Conservation (phyloP, 2,329 filamentous ascomycete species). For the Didymella exigua region DNA sequence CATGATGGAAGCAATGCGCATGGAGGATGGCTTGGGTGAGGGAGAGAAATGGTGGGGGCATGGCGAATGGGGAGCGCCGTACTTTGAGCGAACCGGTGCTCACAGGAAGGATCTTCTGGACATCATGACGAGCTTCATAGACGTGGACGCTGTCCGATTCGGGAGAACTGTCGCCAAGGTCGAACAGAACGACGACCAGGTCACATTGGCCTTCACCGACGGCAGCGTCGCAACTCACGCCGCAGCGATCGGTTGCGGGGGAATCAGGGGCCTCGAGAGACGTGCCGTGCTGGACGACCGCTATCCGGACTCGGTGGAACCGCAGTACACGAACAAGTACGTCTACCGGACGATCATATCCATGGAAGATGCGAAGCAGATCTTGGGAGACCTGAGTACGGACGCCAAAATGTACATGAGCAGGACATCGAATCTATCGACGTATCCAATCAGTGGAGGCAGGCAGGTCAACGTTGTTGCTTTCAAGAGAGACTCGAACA, state of each 20-base stretch:
- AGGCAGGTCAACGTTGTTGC: slow-evolving; percentile 29
- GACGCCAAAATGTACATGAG: slow-evolving; percentile 38
- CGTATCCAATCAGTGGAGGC: slow-evolving; percentile 30
- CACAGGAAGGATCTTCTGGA: slow-evolving; percentile 52
- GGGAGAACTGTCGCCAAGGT: slow-evolving; percentile 27
- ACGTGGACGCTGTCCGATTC: slow-evolving; percentile 27
- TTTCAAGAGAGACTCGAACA: slow-evolving; percentile 22
- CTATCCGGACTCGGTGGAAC: slow-evolving; percentile 25
- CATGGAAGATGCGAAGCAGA: slow-evolving; percentile 47
- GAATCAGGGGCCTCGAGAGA: slow-evolving; percentile 48
- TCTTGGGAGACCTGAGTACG: slow-evolving; percentile 41
- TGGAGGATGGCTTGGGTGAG: slow-evolving; percentile 49
- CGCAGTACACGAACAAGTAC: slow-evolving; percentile 34
- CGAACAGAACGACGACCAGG: slow-evolving; percentile 45
- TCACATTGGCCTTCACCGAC: slow-evolving; percentile 48
- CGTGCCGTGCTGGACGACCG: slow-evolving; percentile 21
- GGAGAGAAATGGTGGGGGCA: slow-evolving; percentile 46
- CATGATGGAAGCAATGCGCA: slow-evolving; percentile 51
- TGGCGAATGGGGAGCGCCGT: slow-evolving; percentile 45
- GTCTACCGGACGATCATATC: slow-evolving; percentile 35
- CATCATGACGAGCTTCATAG: slow-evolving; percentile 55
- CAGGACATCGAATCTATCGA: slow-evolving; percentile 18
- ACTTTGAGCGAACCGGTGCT: slow-evolving; percentile 51
- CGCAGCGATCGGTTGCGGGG: slow-evolving; percentile 55
- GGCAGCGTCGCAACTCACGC: slow-evolving; percentile 43